phyloP scores from a whole-genome alignment of 306 rosid species.

The Trifolium subterraneum region DNA sequence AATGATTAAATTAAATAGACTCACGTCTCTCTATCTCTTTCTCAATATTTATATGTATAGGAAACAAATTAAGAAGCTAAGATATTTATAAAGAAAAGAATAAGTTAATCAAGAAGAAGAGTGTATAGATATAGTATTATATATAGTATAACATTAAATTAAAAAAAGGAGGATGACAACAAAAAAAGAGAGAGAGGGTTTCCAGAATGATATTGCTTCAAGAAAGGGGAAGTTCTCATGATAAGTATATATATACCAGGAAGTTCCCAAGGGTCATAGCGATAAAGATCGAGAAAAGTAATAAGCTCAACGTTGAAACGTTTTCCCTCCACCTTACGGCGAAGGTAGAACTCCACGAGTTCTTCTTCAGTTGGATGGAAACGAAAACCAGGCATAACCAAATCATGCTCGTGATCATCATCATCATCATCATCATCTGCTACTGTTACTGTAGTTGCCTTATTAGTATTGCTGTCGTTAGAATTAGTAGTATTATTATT shows the following conservation, averaged over 20 bases:
- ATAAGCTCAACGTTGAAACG: conserved; percentile 98
- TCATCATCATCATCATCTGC: background rate
- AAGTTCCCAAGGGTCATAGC: conserved; percentile 99
- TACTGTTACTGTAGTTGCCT: background rate
- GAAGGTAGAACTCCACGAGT: conserved; percentile 98
- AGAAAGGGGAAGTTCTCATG: conserved; percentile 38
- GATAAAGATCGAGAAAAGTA: conserved; percentile 98
- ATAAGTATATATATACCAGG: conserved; percentile 61
- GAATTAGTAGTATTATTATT: conserved; percentile 2
- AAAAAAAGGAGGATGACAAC: background rate
- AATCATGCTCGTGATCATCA: conserved; percentile 85
- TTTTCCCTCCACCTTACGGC: conserved; percentile 99
- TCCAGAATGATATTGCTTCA: conserved; percentile 37
- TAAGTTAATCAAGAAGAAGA: background rate
- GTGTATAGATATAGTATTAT: background rate
- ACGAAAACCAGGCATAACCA: conserved; percentile 98
- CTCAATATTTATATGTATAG: background rate
- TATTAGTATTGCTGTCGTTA: background rate
- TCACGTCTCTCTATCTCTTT: background rate
- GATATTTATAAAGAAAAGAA: too few species aligned
- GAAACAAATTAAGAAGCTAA: too few species aligned
- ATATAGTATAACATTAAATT: background rate
- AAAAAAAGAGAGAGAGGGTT: background rate
- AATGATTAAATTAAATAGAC: conserved; percentile 13
- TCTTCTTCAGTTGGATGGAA: conserved; percentile 99